Percentiles rank a stretch among this genome's conserved stretches.
Conservation (phyloP, 176 grass and related monocot species). For the Tillandsia fasciculata region DNA sequence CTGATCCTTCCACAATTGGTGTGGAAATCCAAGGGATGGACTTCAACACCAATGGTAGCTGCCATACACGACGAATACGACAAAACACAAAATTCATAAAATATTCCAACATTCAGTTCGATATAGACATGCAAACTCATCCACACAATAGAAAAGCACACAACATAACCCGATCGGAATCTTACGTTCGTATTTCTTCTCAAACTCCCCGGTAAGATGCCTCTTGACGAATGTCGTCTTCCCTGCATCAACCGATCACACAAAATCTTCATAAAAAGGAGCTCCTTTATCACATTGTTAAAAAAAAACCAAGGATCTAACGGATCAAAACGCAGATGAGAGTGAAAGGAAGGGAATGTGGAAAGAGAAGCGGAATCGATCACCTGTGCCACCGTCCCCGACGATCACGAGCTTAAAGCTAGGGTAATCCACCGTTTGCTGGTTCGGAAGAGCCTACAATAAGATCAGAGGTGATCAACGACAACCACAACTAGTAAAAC, state of each 20-base stretch:
- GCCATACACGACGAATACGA: conserved; percentile 7
- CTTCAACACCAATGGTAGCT: conserved; percentile 38
- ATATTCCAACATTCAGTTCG: too few species aligned
- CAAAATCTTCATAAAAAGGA: background rate
- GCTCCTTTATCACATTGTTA: background rate
- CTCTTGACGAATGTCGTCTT: conserved; percentile 34
- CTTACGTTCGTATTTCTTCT: conserved; percentile 41
- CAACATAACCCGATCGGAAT: conserved; percentile 2
- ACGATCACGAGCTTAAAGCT: conserved; percentile 42
- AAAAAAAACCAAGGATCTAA: background rate
- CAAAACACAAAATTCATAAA: conserved; percentile 1
- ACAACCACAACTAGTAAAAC: conserved; percentile 6
- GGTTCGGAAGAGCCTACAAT: conserved; percentile 23
- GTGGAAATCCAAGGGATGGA: conserved; percentile 33
- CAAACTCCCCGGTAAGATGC: conserved; percentile 31
- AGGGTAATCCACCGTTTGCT: conserved; percentile 26
- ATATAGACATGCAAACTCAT: background rate
- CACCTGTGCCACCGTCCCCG: conserved; percentile 36
- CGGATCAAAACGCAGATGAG: too few species aligned
- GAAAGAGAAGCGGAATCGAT: background rate
- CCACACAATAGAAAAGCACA: background rate
- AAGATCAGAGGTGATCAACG: background rate
- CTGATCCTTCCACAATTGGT: conserved; percentile 25
- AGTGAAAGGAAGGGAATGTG: background rate
- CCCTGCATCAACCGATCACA: conserved; percentile 8